Evolutionary conservation across 371 early-diverging fungal species (phyloP), one percentile per base, ranked within the genome.

Genomic region (Rhizopus delemar): DNA sequence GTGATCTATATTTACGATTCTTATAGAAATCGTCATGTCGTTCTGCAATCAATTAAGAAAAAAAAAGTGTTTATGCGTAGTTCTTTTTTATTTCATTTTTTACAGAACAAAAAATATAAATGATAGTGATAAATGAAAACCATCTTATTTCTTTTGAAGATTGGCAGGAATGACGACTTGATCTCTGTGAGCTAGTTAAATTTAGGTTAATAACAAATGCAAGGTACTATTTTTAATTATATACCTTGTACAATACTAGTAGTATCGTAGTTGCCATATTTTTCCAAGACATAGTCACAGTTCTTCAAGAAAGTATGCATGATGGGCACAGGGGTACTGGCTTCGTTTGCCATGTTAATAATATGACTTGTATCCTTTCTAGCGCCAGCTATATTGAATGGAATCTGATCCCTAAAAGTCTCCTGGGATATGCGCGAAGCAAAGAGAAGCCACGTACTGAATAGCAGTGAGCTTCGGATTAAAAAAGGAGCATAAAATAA

Each of bases 1-100:
- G 49, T 84, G 79, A 69, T 91, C 92, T 31, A 91, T 70, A 33
- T 79, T 77, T 50, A 81, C 73, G 41, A 93, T 86, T 46, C 90
- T 82, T 15, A 89, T 57, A 34, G 76, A 74, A 43, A 78, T 66
- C 51, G 57, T 53, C 65, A 68, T 68, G 53, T 35, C 15, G 32
- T 49, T 29, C 16, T 8, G 22, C 34, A 36, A 28, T 16, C 28
- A 53, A 39, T 7, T n/a, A 29, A 48, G 15, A 39, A 29, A 9
- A 16, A 39, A 53, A 53, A 15, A 53, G 28, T 3, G 29, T 13
- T 13, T 15, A 15, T 43, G 43, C 43, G 43, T 43, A 43, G 43
- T 43, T 43, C n/a, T 22, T 22, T 22, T 22, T 22, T 22, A 22
- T 22, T 22, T 22, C 22, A 22, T 22, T 22, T 22, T 22, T 22